Evolutionary conservation across 1,284 basidiomycete species (phyloP).

Genomic region (Trichosporon inkin): DNA sequence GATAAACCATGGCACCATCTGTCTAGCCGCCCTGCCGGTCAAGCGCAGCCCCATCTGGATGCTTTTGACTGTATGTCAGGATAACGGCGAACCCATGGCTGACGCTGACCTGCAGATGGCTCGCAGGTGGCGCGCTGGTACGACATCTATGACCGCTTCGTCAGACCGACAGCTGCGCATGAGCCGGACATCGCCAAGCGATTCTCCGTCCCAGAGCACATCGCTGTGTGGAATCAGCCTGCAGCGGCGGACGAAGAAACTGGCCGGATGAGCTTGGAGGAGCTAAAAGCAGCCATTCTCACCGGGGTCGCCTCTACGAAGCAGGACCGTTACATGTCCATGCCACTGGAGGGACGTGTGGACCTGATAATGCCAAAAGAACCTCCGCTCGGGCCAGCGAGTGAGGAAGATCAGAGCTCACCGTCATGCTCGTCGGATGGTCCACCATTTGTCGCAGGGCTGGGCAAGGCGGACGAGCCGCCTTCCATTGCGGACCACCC

Average conservation of each 20-base stretch:
- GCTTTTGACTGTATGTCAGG: constrained; percentile 44
- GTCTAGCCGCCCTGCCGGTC: constrained; percentile 56
- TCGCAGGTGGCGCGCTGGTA: constrained; percentile 84
- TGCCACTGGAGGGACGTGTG: constrained; percentile 79
- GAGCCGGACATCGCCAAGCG: constrained; percentile 49
- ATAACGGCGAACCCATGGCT: not conserved
- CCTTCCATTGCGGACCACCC: not conserved
- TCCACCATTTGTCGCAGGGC: not conserved
- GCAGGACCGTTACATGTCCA: constrained; percentile 67
- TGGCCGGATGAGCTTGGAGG: constrained; percentile 59
- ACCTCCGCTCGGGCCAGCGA: not conserved
- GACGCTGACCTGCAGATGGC: constrained; percentile 36
- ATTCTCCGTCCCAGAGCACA: constrained; percentile 67
- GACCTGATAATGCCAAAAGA: constrained; percentile 62
- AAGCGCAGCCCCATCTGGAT: constrained; percentile 22
- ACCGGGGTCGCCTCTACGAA: constrained; percentile 55
- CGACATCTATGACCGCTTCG: constrained; percentile 79
- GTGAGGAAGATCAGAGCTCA: not conserved
- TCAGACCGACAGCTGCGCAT: constrained; percentile 56
- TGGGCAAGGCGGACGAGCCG: not conserved
- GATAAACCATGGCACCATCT: constrained; percentile 88
- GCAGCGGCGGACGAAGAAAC: constrained; percentile 29
- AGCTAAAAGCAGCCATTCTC: constrained; percentile 64
- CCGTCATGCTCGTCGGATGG: not conserved
- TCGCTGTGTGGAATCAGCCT: constrained; percentile 65